A percentile compares a stretch with the other conserved stretches of the same genome.
Conservation (phyloP, 768 basidiomycete species). For the Mycena olivaceomarginata region DNA sequence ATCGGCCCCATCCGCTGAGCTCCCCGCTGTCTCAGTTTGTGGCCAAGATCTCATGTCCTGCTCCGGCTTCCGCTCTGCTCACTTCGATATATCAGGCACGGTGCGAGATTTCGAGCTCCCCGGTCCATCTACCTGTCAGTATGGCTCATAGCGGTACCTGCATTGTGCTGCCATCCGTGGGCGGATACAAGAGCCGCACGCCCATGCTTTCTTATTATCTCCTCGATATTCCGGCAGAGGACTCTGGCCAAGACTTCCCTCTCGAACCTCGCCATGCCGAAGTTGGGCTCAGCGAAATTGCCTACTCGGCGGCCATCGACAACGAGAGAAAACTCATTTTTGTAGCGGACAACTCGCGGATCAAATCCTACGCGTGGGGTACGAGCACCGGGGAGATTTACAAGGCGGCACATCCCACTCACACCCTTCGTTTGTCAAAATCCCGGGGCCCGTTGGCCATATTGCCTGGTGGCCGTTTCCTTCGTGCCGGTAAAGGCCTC, state of each 20-base stretch:
- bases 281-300: not conserved
- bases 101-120: conserved; percentile 31
- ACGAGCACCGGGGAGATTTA: conserved; percentile 17
- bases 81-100: conserved; percentile 28
- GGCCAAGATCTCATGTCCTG: not conserved
- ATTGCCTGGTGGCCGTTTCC: conserved; percentile 50
- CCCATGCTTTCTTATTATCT: conserved; percentile 33
- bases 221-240: not conserved
- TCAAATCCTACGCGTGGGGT: conserved; percentile 62
- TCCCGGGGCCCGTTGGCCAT: conserved; percentile 56
- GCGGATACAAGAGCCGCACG: conserved; percentile 27
- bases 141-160: conserved; percentile 3
- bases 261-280: not conserved
- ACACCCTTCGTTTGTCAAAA: conserved; percentile 53
- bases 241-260: not conserved
- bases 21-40: not conserved
- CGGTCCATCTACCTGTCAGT: not conserved
- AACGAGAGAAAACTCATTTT: conserved; percentile 60
- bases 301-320: conserved; percentile 49
- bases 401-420: conserved; percentile 46
- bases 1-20: not conserved
- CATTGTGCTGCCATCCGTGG: conserved; percentile 13
- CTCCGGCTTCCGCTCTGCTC: not conserved
- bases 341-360: conserved; percentile 55
- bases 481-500: conserved; percentile 58